These are phyloP conservation scores for Letharia columbiana DNA, from an alignment of 495 filamentous ascomycete genomes.

Conservation along the genomic window DNA sequence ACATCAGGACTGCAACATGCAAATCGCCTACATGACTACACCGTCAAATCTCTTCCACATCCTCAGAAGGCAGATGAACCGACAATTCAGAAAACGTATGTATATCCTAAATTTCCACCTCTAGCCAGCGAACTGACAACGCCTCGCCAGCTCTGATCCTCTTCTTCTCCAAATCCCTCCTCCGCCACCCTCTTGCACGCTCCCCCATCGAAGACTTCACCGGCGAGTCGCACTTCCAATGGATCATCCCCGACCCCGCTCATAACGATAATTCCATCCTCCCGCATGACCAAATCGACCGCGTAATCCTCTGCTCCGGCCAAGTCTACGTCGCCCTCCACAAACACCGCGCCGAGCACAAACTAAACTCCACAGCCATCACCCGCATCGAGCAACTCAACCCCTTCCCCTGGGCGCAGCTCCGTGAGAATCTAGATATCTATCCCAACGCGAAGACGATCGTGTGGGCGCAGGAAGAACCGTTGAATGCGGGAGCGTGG, in stretches of 20 bases:
- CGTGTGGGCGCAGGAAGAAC: constrained; percentile 95
- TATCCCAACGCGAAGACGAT: constrained; percentile 97
- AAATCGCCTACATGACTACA: constrained; percentile 88
- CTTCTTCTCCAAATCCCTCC: constrained; percentile 94
- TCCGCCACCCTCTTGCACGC: constrained; percentile 85
- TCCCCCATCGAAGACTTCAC: constrained; percentile 84
- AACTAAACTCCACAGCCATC: constrained; percentile 80
- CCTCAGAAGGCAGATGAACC: constrained; percentile 92
- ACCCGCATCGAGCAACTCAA: constrained; percentile 95
- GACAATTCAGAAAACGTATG: constrained; percentile 98
- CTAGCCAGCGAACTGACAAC: constrained; percentile 32
- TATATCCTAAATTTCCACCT: constrained; percentile 19
- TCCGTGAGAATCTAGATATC: constrained; percentile 87
- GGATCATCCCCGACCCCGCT: constrained; percentile 84
- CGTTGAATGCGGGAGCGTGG: constrained; percentile 93
- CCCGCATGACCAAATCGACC: constrained; percentile 77
- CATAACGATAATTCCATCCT: constrained; percentile 66
- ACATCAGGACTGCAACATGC: constrained; percentile 99
- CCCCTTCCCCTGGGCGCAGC: constrained; percentile 96
- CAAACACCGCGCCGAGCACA: constrained; percentile 81
- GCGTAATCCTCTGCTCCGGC: constrained; percentile 87
- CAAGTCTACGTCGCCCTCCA: constrained; percentile 85
- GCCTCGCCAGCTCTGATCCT: constrained; percentile 64
- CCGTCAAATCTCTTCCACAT: constrained; percentile 95
- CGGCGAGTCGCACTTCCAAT: constrained; percentile 85